Evolutionary conservation across 2,329 filamentous ascomycete genomes (phyloP).

Genomic region (Teratosphaeriaceae sp.): DNA sequence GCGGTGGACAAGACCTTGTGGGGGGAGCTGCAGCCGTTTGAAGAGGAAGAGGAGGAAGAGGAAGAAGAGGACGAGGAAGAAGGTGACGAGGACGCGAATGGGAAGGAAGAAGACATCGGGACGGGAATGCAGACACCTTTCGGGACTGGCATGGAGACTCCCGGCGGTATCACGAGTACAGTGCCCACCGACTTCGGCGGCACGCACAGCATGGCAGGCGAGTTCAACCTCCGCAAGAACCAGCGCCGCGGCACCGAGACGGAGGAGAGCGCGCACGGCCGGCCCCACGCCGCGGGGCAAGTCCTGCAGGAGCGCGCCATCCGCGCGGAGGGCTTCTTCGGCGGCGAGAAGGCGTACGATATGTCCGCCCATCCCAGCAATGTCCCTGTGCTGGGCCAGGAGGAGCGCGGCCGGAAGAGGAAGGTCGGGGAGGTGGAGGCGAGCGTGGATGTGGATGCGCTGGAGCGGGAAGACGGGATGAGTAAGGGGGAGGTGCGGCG

Average conservation of each 20-base stretch:
- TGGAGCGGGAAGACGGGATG: constrained; percentile 68
- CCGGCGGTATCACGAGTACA: constrained; percentile 71
- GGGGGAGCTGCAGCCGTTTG: constrained; percentile 81
- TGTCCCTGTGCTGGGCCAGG: constrained; percentile 70
- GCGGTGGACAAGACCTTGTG: constrained; percentile 81
- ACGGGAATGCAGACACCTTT: constrained; percentile 61
- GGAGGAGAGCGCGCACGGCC: constrained; percentile 67
- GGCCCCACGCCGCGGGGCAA: constrained; percentile 75
- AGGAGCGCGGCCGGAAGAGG: constrained; percentile 71
- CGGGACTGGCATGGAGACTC: constrained; percentile 62
- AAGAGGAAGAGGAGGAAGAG: constrained; percentile 61
- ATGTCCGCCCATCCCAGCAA: constrained; percentile 46
- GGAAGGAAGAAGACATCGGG: constrained; percentile 58
- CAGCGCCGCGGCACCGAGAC: constrained; percentile 78
- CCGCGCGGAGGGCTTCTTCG: constrained; percentile 87
- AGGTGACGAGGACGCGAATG: constrained; percentile 64
- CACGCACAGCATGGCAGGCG: constrained; percentile 70
- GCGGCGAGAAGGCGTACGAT: constrained; percentile 89
- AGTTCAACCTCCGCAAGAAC: constrained; percentile 87
- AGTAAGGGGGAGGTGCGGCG: constrained; percentile 76
- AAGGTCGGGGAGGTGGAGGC: constrained; percentile 95
- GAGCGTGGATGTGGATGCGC: constrained; percentile 76
- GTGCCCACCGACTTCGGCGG: constrained; percentile 74
- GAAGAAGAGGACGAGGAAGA: constrained; percentile 55
- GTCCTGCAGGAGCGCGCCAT: constrained; percentile 85